These are phyloP conservation scores for Coccomyxa subellipsoidea DNA, from an alignment of 163 green algal genomes.

Conservation along the genomic window DNA sequence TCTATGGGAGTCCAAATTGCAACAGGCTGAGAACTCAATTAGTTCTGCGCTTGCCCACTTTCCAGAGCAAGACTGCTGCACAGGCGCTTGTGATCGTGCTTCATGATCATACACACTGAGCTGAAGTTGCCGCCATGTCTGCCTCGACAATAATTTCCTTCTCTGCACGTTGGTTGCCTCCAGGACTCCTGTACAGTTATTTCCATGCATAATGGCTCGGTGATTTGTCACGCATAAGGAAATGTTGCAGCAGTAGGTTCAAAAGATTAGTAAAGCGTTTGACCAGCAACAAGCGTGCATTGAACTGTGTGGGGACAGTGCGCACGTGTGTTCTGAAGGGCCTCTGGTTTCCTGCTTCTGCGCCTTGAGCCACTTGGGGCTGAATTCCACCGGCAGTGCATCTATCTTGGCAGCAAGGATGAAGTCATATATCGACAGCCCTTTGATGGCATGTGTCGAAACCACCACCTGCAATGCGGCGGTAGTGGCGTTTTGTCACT, in stretches of 20 bases:
- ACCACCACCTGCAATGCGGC: constrained; percentile 19
- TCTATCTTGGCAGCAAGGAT: constrained; percentile 35
- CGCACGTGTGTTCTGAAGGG: background rate
- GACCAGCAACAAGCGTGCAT: background rate
- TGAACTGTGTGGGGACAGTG: background rate
- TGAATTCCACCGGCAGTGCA: constrained; percentile 22
- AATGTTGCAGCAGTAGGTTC: too few species aligned
- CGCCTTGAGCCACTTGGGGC: constrained; percentile 27
- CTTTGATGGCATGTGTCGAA: constrained; percentile 33
- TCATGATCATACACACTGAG: background rate
- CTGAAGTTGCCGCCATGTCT: background rate
- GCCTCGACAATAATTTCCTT: background rate
- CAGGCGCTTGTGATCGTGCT: too few species aligned
- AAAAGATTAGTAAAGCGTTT: too few species aligned
- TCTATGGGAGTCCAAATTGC: too few species aligned
- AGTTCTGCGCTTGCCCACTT: too few species aligned
- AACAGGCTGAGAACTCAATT: too few species aligned
- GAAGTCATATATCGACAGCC: constrained; percentile 24
- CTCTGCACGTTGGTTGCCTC: background rate
- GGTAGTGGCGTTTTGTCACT: background rate
- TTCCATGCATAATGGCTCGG: too few species aligned
- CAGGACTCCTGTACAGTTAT: background rate
- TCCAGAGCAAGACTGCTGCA: too few species aligned
- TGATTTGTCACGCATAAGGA: too few species aligned
- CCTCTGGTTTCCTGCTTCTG: background rate